Conservation (phyloP, 495 filamentous ascomycete genomes). For the Aspergillus carlsbadensis region DNA sequence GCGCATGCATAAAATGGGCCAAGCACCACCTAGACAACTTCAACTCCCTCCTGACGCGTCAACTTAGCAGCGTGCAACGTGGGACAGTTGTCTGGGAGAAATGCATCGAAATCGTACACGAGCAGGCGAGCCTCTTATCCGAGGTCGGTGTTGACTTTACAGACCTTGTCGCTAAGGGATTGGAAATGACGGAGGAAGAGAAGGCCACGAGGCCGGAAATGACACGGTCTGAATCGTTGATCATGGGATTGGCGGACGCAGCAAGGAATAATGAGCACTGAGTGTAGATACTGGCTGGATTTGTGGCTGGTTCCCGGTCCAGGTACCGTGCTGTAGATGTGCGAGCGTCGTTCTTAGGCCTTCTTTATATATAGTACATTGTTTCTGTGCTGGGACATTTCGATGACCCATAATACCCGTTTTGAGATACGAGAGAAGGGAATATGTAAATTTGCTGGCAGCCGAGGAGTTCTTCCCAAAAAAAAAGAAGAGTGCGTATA, state of each 20-base stretch:
- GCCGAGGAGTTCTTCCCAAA: too few relatives aligned
- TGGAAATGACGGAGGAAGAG: constrained; percentile 36
- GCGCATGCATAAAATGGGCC: constrained; percentile 93
- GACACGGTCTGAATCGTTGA: constrained; percentile 27
- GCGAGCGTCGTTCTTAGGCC: too few relatives aligned
- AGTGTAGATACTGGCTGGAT: background rate
- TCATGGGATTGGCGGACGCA: constrained; percentile 23
- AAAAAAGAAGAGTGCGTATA: too few relatives aligned
- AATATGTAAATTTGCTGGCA: background rate
- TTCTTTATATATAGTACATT: too few relatives aligned
- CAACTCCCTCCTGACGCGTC: constrained; percentile 75
- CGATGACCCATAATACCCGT: background rate
- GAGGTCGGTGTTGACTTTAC: constrained; percentile 92
- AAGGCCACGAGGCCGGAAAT: constrained; percentile 18
- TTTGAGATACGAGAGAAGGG: too few relatives aligned
- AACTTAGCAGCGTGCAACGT: constrained; percentile 76
- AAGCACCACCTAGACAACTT: constrained; percentile 90
- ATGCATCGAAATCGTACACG: constrained; percentile 78
- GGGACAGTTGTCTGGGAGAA: constrained; percentile 70
- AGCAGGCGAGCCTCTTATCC: constrained; percentile 74
- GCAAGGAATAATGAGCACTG: constrained; percentile 5
- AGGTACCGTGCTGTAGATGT: background rate
- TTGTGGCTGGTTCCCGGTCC: background rate
- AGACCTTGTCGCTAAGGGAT: constrained; percentile 56
- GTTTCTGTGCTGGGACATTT: too few relatives aligned